phyloP scores from a whole-genome alignment of 495 filamentous ascomycete species.

The Staphylotrichum longicolle region DNA sequence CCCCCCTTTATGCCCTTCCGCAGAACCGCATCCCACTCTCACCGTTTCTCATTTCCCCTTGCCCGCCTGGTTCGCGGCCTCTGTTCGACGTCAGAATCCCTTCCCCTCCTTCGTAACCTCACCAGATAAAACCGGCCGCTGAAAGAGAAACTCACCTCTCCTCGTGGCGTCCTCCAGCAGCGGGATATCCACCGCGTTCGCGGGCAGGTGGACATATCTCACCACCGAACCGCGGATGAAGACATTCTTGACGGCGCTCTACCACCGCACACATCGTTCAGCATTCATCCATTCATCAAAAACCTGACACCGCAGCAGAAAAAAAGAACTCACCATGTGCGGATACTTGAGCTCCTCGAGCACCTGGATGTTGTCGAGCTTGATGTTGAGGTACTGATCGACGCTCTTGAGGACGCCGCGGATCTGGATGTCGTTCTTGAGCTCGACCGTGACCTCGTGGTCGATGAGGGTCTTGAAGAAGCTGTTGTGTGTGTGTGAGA shows the following conservation, averaged over 20 bases:
- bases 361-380: constrained; percentile 90
- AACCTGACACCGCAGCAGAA: not conserved
- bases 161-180: constrained; percentile 94
- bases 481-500: constrained; percentile 44
- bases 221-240: constrained; percentile 97
- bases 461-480: constrained; percentile 99
- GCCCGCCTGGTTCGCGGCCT: constrained; percentile 44
- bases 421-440: constrained; percentile 98
- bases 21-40: not conserved
- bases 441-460: constrained; percentile 91
- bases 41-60: constrained; percentile 40
- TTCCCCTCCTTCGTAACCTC: no score
- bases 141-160: constrained; percentile 62
- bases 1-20: no score
- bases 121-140: no score
- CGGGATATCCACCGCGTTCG: constrained; percentile 81
- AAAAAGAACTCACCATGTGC: constrained; percentile 62
- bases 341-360: constrained; percentile 90
- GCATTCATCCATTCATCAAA: not conserved
- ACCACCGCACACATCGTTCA: not conserved
- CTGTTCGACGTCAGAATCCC: constrained; percentile 23
- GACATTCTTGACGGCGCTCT: constrained; percentile 90
- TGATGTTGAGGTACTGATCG: constrained; percentile 98
- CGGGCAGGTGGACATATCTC: constrained; percentile 88
- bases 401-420: constrained; percentile 92